These are phyloP conservation scores for Saksenaea oblongispora DNA, from an alignment of 371 early-diverging fungal genomes.

Conservation along the genomic window DNA sequence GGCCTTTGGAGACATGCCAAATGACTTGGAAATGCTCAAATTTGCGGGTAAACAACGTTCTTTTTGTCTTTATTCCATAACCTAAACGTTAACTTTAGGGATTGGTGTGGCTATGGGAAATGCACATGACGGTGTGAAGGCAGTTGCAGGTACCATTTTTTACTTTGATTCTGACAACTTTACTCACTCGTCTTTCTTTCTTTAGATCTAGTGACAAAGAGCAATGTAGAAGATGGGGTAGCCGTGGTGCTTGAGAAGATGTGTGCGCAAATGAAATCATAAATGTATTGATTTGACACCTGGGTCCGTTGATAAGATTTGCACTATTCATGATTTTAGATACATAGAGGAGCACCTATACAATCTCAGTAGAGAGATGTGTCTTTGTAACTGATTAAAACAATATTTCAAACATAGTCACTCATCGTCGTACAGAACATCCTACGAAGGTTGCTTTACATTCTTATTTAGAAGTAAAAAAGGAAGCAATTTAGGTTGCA, in stretches of 20 bases:
- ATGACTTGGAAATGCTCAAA: slow-evolving; percentile 55
- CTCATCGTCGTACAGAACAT: too few species aligned
- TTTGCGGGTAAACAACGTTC: slow-evolving; percentile 35
- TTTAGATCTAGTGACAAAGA: slow-evolving; percentile 28
- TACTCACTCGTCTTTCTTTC: not conserved
- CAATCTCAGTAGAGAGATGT: too few species aligned
- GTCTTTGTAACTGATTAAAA: too few species aligned
- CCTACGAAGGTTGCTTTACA: too few species aligned
- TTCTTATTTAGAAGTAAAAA: too few species aligned
- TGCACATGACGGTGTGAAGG: slow-evolving; percentile 37
- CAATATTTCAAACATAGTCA: too few species aligned
- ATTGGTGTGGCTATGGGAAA: slow-evolving; percentile 45
- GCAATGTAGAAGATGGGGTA: slow-evolving; percentile 37
- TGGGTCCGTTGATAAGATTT: too few species aligned
- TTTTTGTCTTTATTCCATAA: not conserved
- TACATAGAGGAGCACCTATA: too few species aligned
- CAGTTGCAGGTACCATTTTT: slow-evolving; percentile 35
- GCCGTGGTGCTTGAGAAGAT: slow-evolving; percentile 38
- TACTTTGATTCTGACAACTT: not conserved
- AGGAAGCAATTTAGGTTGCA: too few species aligned
- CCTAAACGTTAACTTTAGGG: slow-evolving; percentile 6
- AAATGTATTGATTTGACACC: too few species aligned
- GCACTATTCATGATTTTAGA: too few species aligned
- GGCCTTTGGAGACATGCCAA: slow-evolving; percentile 61
- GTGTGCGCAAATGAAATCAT: slow-evolving; percentile 13